Base-by-base conservation (phyloP, 805 yeast species). In the Ogataea methylovora region DNA sequence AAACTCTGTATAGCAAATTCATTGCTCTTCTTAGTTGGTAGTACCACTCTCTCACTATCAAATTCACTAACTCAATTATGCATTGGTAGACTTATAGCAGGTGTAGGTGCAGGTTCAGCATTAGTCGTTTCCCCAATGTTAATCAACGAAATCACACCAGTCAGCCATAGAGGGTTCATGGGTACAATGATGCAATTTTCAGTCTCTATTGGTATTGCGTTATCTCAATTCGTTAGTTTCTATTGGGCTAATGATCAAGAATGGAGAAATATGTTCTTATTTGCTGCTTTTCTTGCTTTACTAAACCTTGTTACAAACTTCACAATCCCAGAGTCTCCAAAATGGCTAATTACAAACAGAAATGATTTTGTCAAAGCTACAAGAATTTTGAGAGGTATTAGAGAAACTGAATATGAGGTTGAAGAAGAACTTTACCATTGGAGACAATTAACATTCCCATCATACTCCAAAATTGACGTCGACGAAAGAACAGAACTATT, bases 51-150 rank as follows among this genome's bases (percentile, higher is more conserved):
- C 54, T 42, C 54, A 2, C 17, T 46, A 9, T 42, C 64, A 13
- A 48, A 50, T 27, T 34, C 50, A 4, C 28, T 38, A 10, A 27
- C 17, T n/a, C 23, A 32, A 27, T 35, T 64, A 16, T 43, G 54
- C 30, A 2, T 50, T 2, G 69, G 69, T 2, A 48, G 69, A 16
- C 48, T 63, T 19, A 28, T 61, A 3, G 48, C 46, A 26, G 70
- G 69, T 3, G 15, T 63, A 13, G 68, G 58, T 4, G 64, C 67
- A 4, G 70, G 69, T 3, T 46, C 60, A 7, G 49, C 62, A 3
- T 51, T 63, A 36, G 61, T 62, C n/a, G 56, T 62, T 25, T 54
- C 68, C 11, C 69, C 69, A 5, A 55, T 65, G 28, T 46, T 63
- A 32, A 51, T 65, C 33, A 63, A 57, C 39, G 69, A 65, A 38